These are phyloP conservation scores for Yarrowia porcina DNA, from an alignment of 805 yeast species.

Conservation along the genomic window DNA sequence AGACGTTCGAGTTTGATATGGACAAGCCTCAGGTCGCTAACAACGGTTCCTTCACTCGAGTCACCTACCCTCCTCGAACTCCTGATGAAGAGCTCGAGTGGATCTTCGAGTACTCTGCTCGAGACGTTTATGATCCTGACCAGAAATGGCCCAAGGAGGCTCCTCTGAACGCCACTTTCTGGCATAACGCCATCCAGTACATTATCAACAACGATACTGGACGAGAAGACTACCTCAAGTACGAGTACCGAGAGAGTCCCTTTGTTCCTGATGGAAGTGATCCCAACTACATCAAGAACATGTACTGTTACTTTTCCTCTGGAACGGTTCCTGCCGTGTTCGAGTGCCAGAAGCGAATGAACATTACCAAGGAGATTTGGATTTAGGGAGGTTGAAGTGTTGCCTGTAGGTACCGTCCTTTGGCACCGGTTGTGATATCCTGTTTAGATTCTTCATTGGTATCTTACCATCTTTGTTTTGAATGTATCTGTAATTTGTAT, in stretches of 20 bases:
- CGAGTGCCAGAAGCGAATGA: slow-evolving; percentile 28
- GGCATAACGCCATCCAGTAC: slow-evolving; percentile 44
- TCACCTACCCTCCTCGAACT: slow-evolving; percentile 28
- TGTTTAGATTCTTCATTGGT: not conserved
- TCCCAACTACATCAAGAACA: slow-evolving; percentile 38
- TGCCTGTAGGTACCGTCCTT: too few species aligned
- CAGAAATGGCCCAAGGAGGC: slow-evolving; percentile 54
- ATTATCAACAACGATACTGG: slow-evolving; percentile 47
- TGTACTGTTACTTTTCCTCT: slow-evolving; percentile 42
- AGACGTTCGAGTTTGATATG: slow-evolving; percentile 41
- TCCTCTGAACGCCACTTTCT: slow-evolving; percentile 67
- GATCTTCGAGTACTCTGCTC: slow-evolving; percentile 54
- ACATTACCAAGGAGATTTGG: slow-evolving; percentile 26
- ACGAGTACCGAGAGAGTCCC: slow-evolving; percentile 54
- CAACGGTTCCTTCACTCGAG: slow-evolving; percentile 15
- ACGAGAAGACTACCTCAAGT: slow-evolving; percentile 45
- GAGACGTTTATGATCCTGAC: slow-evolving; percentile 46
- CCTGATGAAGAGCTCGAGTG: slow-evolving; percentile 51
- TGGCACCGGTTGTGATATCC: too few species aligned
- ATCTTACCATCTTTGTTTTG: not conserved
- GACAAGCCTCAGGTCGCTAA: slow-evolving; percentile 9
- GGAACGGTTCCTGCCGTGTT: slow-evolving; percentile 34
- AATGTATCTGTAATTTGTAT: not conserved
- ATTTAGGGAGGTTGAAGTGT: not conserved
- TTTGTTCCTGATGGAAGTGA: slow-evolving; percentile 48